These are phyloP conservation scores for Platanthera zijinensis DNA, from an alignment of 106 monocot species.

Conservation along the genomic window DNA sequence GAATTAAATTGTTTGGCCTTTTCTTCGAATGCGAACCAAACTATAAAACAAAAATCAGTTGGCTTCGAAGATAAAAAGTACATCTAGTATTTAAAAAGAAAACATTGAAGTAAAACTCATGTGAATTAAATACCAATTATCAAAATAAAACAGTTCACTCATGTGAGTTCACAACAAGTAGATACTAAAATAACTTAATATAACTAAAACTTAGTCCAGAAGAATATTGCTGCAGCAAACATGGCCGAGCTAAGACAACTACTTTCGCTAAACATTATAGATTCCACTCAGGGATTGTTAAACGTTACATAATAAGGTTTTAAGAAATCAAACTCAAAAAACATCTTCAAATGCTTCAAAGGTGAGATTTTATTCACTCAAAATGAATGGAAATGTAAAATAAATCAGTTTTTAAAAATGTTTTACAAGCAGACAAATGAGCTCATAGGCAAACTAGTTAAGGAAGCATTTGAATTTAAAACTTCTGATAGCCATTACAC, in stretches of 20 bases:
- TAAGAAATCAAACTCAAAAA: too few relatives aligned
- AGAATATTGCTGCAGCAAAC: neutral
- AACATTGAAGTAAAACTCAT: too few relatives aligned
- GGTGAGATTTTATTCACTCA: too few relatives aligned
- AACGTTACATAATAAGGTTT: too few relatives aligned
- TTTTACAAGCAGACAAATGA: too few relatives aligned
- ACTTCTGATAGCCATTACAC: neutral
- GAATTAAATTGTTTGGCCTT: slow-evolving; percentile 78
- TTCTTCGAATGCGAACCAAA: slow-evolving; percentile 96
- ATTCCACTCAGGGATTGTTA: neutral
- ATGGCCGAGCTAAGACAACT: neutral
- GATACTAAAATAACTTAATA: neutral
- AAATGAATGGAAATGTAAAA: too few relatives aligned
- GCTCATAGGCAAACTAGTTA: neutral
- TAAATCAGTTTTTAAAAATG: too few relatives aligned
- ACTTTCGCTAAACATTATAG: neutral
- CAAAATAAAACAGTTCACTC: neutral
- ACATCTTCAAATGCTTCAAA: too few relatives aligned
- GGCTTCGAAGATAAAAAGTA: neutral
- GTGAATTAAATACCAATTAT: neutral
- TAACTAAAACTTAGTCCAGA: neutral
- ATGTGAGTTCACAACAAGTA: neutral
- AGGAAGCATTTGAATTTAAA: slow-evolving; percentile 2
- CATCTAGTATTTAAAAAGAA: too few relatives aligned
- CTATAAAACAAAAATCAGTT: slow-evolving; percentile 27